Evolutionary conservation across 1,139 yeast species (phyloP), one percentile per base, ranked within the genome.

Genomic region (Nakaseomyces bracarensis): DNA sequence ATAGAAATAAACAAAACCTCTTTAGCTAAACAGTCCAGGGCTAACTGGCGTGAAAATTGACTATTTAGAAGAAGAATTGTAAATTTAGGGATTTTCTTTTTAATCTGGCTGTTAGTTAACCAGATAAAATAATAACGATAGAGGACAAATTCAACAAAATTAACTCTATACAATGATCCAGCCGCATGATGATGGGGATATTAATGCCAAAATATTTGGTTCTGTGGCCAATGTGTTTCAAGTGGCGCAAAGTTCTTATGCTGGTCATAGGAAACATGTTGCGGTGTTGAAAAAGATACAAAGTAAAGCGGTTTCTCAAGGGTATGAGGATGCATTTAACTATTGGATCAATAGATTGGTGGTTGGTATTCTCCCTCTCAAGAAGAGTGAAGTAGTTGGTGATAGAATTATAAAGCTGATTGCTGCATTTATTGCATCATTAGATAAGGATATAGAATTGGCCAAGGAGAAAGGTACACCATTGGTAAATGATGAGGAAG

Each of bases 341-440:
- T 65, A 69, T 50, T 65, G 69, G 48, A 82, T 86, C 53, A 72
- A 79, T 45, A 72, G 72, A 46, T 60, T 83, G 52, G 62, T 86
- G 22, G 77, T 82, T 46, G 76, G 79, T 53, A 71, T 84, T 1
- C 62, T 91, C 19, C 77, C 82, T 0, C 48, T 82, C 46, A 83
- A 82, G 60, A 79, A 79, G 51, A 76, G 80, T 2, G 95, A 85
- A 51, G 65, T 71, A 7, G 72, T 76, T 9, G 96, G 85, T 3
- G 95, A 87, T 56, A 65, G 93, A 50, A 73, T 86, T 4, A 82
- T 84, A 41, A 83, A 82, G 55, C 75, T 91, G 49, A 71, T 82
- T 34, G 78, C 85, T 1, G 72, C 75, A 9, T 86, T 84, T 58
- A 75, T 83, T 18, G 70, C 64, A 1, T 57, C 62, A 4, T 39